Evolutionary conservation across 2,329 filamentous ascomycete genomes (phyloP), one percentile per base, ranked within the genome.

Genomic region (Leptographium wingfieldii): DNA sequence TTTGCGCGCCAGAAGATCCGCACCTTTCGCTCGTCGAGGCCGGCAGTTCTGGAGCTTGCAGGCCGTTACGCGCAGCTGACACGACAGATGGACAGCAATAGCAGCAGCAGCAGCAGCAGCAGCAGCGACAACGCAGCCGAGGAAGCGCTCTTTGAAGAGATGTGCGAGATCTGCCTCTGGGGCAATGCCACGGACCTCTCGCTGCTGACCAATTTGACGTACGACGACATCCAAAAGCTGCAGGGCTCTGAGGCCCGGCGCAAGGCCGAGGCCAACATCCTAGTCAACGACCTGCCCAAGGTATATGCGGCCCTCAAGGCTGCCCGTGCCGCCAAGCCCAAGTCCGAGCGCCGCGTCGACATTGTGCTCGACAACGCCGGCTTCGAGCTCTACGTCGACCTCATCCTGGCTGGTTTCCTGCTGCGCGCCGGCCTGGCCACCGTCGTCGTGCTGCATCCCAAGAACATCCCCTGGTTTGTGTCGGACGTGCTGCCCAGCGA

Each of bases 111-210:
- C 71, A 73, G 9, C 71, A 77, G 59, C 74, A 78, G 51, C 29
- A 22, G 14, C 12, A 16, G 46, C 3, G 74, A 75, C 40, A 84
- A 84, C 56, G 82, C 86, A 60, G 85, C 88, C 0, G 88, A 95
- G 69, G 83, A 84, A 69, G 73, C 92, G 0, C 76, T 96, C 31
- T 97, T 97, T 74, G 80, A 80, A 29, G 92, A 97, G 70, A 95
- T 97, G 87, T 92, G 87, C 73, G 90, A 96, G 77, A 94, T 96
- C 66, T 96, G 92, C 70, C 81, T 97, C 2, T 97, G 92, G 92
- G 92, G 92, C 12, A 97, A 97, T 71, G 94, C 92, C 1, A 97
- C 92, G 0, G 94, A 97, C 71, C 78, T 97, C 16, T 95, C 90
- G 0, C 85, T 97, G 25, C 79, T 97, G 59, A 96, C 92, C 0